Conservation (phyloP, 192 early-diverging fungal genomes). For the Rhizophlyctis rosea region DNA sequence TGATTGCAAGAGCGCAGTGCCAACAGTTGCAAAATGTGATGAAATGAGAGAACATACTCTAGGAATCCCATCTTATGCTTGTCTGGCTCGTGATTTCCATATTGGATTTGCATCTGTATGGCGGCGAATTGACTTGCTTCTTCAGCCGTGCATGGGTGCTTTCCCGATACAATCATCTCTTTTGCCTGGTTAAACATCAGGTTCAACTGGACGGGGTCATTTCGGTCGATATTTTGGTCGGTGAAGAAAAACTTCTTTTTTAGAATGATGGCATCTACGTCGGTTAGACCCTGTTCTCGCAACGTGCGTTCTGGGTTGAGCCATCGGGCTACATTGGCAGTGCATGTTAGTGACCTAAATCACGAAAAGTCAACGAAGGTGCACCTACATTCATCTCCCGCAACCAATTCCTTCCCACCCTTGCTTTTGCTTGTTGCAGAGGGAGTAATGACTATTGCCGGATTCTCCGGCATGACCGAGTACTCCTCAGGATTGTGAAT, state of each 20-base stretch:
- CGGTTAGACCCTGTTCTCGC: slow-evolving; percentile 50
- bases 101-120: slow-evolving; percentile 52
- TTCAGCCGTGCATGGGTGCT: slow-evolving; percentile 52
- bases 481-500: slow-evolving; percentile 58
- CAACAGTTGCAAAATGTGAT: too few relatives aligned
- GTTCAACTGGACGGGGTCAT: slow-evolving; percentile 59
- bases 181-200: slow-evolving; percentile 52
- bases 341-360: neutral
- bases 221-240: slow-evolving; percentile 57
- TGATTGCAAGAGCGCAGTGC: too few relatives aligned
- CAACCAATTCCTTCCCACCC: neutral
- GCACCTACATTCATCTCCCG: slow-evolving; percentile 2
- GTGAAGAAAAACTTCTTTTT: slow-evolving; percentile 66
- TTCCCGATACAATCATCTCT: slow-evolving; percentile 50
- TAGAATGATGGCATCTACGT: slow-evolving; percentile 45
- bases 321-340: slow-evolving; percentile 33
- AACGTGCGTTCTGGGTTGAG: slow-evolving; percentile 52
- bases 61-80: slow-evolving; percentile 48
- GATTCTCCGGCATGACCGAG: slow-evolving; percentile 42
- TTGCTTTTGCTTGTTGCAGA: neutral
- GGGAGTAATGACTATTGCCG: neutral
- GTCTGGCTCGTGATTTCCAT: slow-evolving; percentile 55
- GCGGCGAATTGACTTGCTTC: slow-evolving; percentile 57
- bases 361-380: neutral
- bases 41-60: slow-evolving; percentile 39